These are phyloP conservation scores for Rhododendron vialii DNA, from an alignment of 148 eudicot genomes.

Conservation along the genomic window DNA sequence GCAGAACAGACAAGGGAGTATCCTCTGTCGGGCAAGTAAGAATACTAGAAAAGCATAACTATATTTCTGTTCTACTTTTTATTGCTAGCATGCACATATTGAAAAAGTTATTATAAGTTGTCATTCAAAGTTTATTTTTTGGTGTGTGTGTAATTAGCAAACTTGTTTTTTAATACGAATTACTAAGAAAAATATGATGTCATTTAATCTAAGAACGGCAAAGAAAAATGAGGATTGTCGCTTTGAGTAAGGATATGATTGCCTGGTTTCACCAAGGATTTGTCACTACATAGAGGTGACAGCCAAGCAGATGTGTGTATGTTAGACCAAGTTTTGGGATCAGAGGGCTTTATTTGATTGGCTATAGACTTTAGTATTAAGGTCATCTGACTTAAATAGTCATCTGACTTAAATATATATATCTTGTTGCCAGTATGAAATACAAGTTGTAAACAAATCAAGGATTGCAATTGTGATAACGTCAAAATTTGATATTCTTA, in stretches of 20 bases:
- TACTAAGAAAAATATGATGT: not conserved
- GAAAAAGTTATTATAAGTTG: not conserved
- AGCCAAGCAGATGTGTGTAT: not conserved
- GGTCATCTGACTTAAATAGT: not conserved
- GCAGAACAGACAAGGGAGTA: conserved; percentile 97
- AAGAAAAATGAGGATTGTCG: not conserved
- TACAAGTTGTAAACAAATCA: not conserved
- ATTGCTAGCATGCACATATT: not conserved
- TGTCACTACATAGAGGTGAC: not conserved
- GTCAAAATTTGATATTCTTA: not conserved
- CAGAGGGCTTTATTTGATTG: not conserved
- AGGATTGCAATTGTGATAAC: not conserved
- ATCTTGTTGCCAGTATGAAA: not conserved
- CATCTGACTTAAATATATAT: not conserved
- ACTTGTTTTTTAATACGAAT: not conserved
- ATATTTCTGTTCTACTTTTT: not conserved
- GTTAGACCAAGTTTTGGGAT: conserved; percentile 1
- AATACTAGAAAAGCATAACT: not conserved
- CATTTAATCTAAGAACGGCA: not conserved
- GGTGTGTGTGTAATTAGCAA: not conserved
- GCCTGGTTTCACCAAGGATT: not conserved
- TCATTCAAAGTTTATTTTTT: not conserved
- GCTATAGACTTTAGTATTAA: not conserved
- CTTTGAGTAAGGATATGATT: not conserved
- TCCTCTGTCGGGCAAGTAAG: conserved; percentile 93